Percentiles rank a stretch among this genome's conserved stretches.
These are phyloP conservation scores for Diaporthe nobilis DNA, from an alignment of 2,329 filamentous ascomycete genomes.

Conservation along the genomic window DNA sequence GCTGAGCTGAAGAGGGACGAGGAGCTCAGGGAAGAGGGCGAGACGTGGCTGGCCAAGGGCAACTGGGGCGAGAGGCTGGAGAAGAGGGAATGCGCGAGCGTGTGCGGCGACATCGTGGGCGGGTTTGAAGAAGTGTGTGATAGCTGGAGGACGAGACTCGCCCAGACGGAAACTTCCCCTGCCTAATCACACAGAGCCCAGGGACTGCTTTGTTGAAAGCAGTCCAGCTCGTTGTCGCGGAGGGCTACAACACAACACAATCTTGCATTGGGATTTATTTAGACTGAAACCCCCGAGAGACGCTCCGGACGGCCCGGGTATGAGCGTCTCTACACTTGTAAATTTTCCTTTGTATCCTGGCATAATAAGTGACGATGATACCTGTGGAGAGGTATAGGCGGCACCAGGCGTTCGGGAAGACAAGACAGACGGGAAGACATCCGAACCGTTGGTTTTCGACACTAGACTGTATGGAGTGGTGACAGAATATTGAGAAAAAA, in stretches of 20 bases:
- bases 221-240: background rate
- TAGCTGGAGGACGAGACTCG: slow-evolving; percentile 82
- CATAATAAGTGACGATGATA: slow-evolving; percentile 38
- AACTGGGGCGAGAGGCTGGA: slow-evolving; percentile 86
- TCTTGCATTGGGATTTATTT: slow-evolving; percentile 14
- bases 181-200: slow-evolving; percentile 47
- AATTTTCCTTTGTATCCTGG: slow-evolving; percentile 32
- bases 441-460: slow-evolving; percentile 4
- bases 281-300: slow-evolving; percentile 12
- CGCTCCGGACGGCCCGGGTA: background rate
- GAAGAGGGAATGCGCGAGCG: slow-evolving; percentile 83
- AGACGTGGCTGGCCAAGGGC: slow-evolving; percentile 83
- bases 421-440: slow-evolving; percentile 18
- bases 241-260: slow-evolving; percentile 7
- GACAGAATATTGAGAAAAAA: background rate
- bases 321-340: slow-evolving; percentile 13
- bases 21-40: slow-evolving; percentile 85
- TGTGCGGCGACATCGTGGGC: slow-evolving; percentile 89
- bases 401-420: slow-evolving; percentile 35
- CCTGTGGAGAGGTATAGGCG: slow-evolving; percentile 25
- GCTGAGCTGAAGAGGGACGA: slow-evolving; percentile 87
- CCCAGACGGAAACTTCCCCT: slow-evolving; percentile 68
- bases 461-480: slow-evolving; percentile 32
- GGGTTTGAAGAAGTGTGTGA: slow-evolving; percentile 95
- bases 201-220: background rate